Conservation (phyloP, 345 rosid species). For the Jatropha curcas region DNA sequence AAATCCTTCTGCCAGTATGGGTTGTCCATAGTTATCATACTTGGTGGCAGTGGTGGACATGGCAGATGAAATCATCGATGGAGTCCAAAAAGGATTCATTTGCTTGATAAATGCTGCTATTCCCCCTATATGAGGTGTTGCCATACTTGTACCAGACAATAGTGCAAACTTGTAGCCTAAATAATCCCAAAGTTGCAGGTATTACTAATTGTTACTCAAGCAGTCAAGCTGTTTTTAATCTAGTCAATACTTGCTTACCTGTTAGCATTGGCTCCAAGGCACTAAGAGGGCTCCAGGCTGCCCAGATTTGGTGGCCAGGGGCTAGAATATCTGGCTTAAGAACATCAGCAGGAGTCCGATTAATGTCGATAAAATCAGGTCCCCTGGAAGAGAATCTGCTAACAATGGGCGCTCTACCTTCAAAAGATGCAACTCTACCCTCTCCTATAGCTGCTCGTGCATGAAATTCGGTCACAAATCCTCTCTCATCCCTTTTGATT, state of each 20-base stretch:
- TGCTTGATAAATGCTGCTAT: constrained; percentile 75
- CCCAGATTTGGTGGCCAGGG: constrained; percentile 94
- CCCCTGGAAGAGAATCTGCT: constrained; percentile 85
- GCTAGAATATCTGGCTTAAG: constrained; percentile 84
- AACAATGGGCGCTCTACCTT: constrained; percentile 53
- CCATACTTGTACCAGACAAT: constrained; percentile 92
- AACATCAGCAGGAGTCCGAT: constrained; percentile 55
- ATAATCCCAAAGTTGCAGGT: too few species aligned
- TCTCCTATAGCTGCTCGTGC: constrained; percentile 60
- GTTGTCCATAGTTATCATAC: constrained; percentile 51
- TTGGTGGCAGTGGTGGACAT: constrained; percentile 68
- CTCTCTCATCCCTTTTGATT: constrained; percentile 41
- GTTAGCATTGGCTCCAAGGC: constrained; percentile 53
- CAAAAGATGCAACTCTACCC: constrained; percentile 59
- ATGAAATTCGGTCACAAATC: constrained; percentile 39
- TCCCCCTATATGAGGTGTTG: constrained; percentile 76
- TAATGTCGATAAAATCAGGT: constrained; percentile 56
- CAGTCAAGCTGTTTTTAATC: too few species aligned
- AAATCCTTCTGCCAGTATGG: constrained; percentile 54
- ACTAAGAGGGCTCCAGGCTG: constrained; percentile 88
- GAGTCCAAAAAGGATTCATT: constrained; percentile 65
- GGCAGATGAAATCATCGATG: constrained; percentile 81
- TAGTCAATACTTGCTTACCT: constrained; percentile 30
- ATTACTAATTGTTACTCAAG: too few species aligned
- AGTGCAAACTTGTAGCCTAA: constrained; percentile 69